Evolutionary conservation across 2,329 filamentous ascomycete species (phyloP).

Genomic region (Penicillium sp.): DNA sequence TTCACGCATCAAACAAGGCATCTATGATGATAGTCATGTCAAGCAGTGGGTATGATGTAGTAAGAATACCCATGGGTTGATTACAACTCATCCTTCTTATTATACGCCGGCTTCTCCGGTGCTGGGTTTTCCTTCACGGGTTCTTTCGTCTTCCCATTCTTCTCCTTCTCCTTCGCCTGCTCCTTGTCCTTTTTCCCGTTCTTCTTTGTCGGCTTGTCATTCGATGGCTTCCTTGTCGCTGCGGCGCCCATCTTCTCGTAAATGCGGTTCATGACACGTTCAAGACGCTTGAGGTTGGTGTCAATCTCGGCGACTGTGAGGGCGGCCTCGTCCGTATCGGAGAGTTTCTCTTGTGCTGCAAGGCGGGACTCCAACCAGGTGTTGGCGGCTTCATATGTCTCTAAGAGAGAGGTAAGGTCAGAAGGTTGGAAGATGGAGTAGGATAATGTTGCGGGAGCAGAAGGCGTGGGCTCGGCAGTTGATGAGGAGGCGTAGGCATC

Average conservation of each 20-base stretch:
- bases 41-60: constrained; percentile 3
- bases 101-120: constrained; percentile 29
- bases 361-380: constrained; percentile 78
- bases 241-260: constrained; percentile 54
- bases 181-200: constrained; percentile 34
- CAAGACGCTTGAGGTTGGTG: constrained; percentile 71
- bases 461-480: constrained; percentile 39
- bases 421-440: constrained; percentile 73
- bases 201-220: constrained; percentile 31
- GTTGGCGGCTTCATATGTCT: constrained; percentile 64
- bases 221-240: constrained; percentile 26
- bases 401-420: constrained; percentile 71
- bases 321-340: constrained; percentile 73
- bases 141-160: not conserved
- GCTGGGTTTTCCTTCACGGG: constrained; percentile 19
- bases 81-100: constrained; percentile 41
- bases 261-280: constrained; percentile 51
- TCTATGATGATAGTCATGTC: not conserved
- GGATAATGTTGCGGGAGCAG: constrained; percentile 53
- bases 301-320: constrained; percentile 74
- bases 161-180: constrained; percentile 20
- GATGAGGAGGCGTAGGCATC: constrained; percentile 54
- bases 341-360: constrained; percentile 71
- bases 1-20: not conserved
- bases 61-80: constrained; percentile 3